Evolutionary conservation across 768 basidiomycete genomes (phyloP), one percentile per base, ranked within the genome.

Genomic region (Pleurotus giganteus): DNA sequence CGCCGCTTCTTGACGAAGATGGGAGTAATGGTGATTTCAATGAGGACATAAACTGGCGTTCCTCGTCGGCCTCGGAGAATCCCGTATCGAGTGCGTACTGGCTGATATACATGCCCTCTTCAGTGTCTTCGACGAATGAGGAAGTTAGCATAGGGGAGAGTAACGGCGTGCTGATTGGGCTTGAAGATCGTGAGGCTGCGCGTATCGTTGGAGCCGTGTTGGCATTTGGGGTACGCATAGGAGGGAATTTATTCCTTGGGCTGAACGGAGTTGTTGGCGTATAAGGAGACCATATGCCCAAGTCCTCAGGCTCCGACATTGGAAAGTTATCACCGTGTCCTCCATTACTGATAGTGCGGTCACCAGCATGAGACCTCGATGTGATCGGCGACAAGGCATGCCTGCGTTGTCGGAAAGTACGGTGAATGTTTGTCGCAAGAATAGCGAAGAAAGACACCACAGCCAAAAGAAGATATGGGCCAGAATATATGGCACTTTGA

Each of bases 381-480:
- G 77, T 74, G 13, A 71, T 64, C 24, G 63, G 65, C 28, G 71
- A 69, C 45, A 72, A 57, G 27, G 39, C 36, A 51, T 39, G 62
- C 63, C 37, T 63, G 23, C 45, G 63, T 53, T 53, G 61, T 36
- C 60, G 58, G 24, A 60, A 61, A 52, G 69, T 55, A 61, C 63
- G 60, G 13, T 64, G 63, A 27, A 74, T 62, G 62, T 84, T 83
- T 39, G 79, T 57, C 28, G 77, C 53, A 36, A 81, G 60, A 23
- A 88, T 65, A 3, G 72, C 54, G 21, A 84, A 24, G 15, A 85
- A 54, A 3, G 85, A 83, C 32, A 89, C 58, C 54, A 82, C 36
- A n/a, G 82, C 65, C 36, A 81, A 75, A 4, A 89, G 85, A n/a
- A 82, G 57, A 68, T 94, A 94, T 39, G 83, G 67, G 37, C 75